Percentiles rank a stretch among this genome's conserved stretches.
These are phyloP conservation scores for Cladophialophora carrionii DNA, from an alignment of 2,329 filamentous ascomycete species.

Conservation along the genomic window DNA sequence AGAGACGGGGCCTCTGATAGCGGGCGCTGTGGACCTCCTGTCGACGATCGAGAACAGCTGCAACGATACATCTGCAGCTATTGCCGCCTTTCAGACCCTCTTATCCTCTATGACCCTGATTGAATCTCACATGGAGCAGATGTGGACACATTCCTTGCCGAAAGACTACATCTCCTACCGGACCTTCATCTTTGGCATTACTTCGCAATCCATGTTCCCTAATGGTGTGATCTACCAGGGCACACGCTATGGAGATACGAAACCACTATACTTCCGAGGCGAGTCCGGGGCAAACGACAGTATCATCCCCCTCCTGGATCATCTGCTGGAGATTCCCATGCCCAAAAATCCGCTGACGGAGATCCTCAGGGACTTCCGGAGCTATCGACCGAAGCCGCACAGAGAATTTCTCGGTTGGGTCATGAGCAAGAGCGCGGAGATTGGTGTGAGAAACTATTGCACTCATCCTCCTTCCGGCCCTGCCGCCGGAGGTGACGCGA, in stretches of 20 bases:
- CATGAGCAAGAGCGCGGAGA: slow-evolving; percentile 55
- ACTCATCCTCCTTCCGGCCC: not conserved
- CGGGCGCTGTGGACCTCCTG: slow-evolving; percentile 70
- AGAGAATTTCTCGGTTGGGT: slow-evolving; percentile 80
- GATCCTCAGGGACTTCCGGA: slow-evolving; percentile 84
- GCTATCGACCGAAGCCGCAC: slow-evolving; percentile 87
- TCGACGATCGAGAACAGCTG: slow-evolving; percentile 53
- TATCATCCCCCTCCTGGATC: slow-evolving; percentile 89
- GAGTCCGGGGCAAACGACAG: slow-evolving; percentile 93
- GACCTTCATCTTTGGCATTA: slow-evolving; percentile 97
- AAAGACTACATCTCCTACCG: slow-evolving; percentile 85
- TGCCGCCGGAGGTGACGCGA: slow-evolving; percentile 42
- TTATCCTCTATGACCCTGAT: slow-evolving; percentile 69
- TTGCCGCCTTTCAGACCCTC: slow-evolving; percentile 62
- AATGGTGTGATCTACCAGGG: slow-evolving; percentile 88
- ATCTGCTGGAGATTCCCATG: slow-evolving; percentile 83
- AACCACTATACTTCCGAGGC: slow-evolving; percentile 81
- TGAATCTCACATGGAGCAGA: slow-evolving; percentile 81
- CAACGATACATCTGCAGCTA: slow-evolving; percentile 16
- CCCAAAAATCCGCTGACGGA: slow-evolving; percentile 84
- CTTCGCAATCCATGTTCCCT: slow-evolving; percentile 90
- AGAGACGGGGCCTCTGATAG: slow-evolving; percentile 76
- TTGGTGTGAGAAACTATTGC: slow-evolving; percentile 46
- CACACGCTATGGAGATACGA: slow-evolving; percentile 61
- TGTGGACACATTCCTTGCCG: slow-evolving; percentile 89